A percentile compares a stretch with the other conserved stretches of the same genome.
phyloP scores from a whole-genome alignment of 768 basidiomycete genomes.

The Termitomyces titanicus region DNA sequence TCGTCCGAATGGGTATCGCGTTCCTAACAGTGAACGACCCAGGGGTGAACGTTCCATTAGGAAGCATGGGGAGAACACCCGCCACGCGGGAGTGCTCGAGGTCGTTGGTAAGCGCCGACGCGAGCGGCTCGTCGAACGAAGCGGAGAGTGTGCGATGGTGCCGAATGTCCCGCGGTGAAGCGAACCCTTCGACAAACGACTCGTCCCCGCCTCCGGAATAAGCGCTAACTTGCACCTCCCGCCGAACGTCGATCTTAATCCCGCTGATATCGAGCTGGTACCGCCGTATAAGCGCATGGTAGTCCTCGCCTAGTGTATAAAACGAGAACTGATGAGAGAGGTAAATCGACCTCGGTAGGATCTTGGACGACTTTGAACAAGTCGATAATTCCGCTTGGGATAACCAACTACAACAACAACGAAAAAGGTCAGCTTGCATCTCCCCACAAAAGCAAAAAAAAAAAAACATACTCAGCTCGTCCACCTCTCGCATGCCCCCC shows the following conservation, averaged over 20 bases:
- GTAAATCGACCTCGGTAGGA: conserved; percentile 77
- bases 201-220: conserved; percentile 36
- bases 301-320: conserved; percentile 69
- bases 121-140: conserved; percentile 77
- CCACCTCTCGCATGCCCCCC: neutral
- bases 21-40: conserved; percentile 40
- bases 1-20: conserved; percentile 55
- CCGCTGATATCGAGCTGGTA: conserved; percentile 58
- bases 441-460: too few species aligned
- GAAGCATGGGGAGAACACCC: conserved; percentile 71
- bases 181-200: conserved; percentile 52
- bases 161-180: conserved; percentile 37
- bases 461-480: conserved; percentile 32
- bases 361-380: conserved; percentile 47
- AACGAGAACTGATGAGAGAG: conserved; percentile 85
- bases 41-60: conserved; percentile 59
- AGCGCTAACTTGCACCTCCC: conserved; percentile 65
- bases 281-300: conserved; percentile 71
- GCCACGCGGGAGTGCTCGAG: conserved; percentile 46
- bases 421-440: too few species aligned
- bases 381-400: conserved; percentile 84
- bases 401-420: conserved; percentile 53
- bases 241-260: conserved; percentile 64
- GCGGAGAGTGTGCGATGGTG: conserved; percentile 34
- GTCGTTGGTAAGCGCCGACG: conserved; percentile 64